Percentiles rank a stretch among this genome's conserved stretches.
These are phyloP conservation scores for Pseudogymnoascus verrucosus DNA, from an alignment of 2,329 filamentous ascomycete species.

Conservation along the genomic window DNA sequence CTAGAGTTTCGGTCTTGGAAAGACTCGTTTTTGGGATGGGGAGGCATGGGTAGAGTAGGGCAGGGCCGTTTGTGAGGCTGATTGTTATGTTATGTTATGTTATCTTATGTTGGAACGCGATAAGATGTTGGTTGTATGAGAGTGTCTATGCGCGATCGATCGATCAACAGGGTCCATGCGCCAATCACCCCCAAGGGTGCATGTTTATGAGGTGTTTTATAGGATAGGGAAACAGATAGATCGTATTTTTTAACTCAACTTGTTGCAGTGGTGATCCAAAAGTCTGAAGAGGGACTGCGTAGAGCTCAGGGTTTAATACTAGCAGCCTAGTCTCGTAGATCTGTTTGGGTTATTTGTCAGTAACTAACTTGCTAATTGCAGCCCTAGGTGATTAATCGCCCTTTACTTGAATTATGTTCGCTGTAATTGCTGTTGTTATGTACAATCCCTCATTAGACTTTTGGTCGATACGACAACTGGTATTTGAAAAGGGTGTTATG, in stretches of 20 bases:
- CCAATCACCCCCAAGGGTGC: background rate
- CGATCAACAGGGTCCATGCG: background rate
- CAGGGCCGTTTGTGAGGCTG: background rate
- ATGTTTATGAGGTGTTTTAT: background rate
- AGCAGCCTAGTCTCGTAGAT: no score
- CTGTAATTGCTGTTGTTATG: background rate
- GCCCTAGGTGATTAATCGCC: no score
- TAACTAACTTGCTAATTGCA: no score
- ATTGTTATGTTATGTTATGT: background rate
- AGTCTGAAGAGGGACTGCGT: no score
- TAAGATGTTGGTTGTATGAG: background rate
- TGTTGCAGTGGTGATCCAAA: background rate
- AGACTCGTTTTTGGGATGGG: background rate
- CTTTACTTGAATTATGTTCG: no score
- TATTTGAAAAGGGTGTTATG: background rate
- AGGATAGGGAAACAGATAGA: background rate
- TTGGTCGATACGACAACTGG: no score
- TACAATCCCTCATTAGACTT: no score
- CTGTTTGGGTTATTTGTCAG: no score
- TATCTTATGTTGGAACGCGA: background rate
- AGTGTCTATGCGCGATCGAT: background rate
- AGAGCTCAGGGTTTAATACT: no score
- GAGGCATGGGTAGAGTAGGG: background rate
- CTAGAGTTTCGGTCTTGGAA: background rate
- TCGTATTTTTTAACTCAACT: background rate